phyloP scores from a whole-genome alignment of 208 protist species.

The Tritrichomonas musculus region DNA sequence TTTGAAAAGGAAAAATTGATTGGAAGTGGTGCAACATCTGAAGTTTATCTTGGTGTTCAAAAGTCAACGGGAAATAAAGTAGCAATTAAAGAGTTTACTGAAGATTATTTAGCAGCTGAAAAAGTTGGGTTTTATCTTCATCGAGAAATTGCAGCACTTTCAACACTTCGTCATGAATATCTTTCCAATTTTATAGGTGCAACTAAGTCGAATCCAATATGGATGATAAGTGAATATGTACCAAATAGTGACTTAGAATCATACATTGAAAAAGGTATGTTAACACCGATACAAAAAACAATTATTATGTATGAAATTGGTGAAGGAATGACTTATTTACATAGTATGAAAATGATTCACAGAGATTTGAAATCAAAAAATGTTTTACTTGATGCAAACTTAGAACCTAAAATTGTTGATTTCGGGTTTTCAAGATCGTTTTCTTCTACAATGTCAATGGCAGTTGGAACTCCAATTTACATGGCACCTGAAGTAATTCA shows the following conservation, averaged over 20 bases:
- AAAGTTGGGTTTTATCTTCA: neutral
- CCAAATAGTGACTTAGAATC: neutral
- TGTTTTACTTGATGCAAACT: neutral
- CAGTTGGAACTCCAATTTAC: neutral
- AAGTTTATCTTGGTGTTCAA: neutral
- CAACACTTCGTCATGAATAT: neutral
- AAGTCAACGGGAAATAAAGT: neutral
- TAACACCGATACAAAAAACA: neutral
- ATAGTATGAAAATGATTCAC: neutral
- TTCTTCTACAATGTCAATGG: neutral
- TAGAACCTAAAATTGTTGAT: neutral
- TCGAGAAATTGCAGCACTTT: neutral
- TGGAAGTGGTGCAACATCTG: neutral
- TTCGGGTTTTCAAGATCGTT: neutral
- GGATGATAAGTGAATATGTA: neutral
- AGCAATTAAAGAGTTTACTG: neutral
- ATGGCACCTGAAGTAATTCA: conserved; percentile 11
- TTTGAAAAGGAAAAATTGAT: neutral
- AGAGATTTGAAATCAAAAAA: conserved; percentile 21
- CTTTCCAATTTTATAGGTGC: neutral
- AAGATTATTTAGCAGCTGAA: neutral
- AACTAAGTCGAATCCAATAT: neutral
- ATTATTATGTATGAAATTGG: neutral
- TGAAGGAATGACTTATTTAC: neutral
- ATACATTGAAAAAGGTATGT: neutral